Conservation (phyloP, 768 basidiomycete genomes). For the Boletus rubropictus region DNA sequence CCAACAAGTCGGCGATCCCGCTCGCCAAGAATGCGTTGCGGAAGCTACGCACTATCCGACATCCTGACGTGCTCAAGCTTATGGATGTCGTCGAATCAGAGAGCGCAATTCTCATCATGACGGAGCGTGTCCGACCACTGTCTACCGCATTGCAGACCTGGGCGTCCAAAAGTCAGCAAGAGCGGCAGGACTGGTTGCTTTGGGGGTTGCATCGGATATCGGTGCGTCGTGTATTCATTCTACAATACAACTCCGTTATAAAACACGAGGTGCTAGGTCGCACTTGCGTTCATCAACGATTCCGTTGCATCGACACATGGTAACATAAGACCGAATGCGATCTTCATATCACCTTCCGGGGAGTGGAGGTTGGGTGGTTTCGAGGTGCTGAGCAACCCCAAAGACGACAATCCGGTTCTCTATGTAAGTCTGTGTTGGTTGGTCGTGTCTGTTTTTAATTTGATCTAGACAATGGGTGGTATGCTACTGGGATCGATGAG, state of each 20-base stretch:
- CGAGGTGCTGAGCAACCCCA: slow-evolving; percentile 79
- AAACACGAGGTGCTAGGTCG: slow-evolving; percentile 49
- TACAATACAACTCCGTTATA: neutral
- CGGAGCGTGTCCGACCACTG: slow-evolving; percentile 84
- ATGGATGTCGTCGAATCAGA: slow-evolving; percentile 93
- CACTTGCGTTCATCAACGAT: slow-evolving; percentile 85
- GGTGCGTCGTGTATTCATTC: slow-evolving; percentile 36
- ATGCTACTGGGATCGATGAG: slow-evolving; percentile 54
- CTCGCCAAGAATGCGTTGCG: slow-evolving; percentile 87
- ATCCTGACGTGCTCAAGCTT: slow-evolving; percentile 95
- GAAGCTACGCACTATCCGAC: slow-evolving; percentile 85
- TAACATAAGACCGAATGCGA: slow-evolving; percentile 61
- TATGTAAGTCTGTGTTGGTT: slow-evolving; percentile 52
- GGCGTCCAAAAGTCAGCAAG: slow-evolving; percentile 54
- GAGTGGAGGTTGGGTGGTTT: slow-evolving; percentile 98
- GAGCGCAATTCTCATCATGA: slow-evolving; percentile 82
- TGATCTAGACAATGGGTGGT: slow-evolving; percentile 56
- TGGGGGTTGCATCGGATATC: slow-evolving; percentile 93
- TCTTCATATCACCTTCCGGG: slow-evolving; percentile 88
- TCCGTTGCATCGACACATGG: slow-evolving; percentile 80
- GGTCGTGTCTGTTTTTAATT: slow-evolving; percentile 12
- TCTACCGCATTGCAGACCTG: slow-evolving; percentile 55
- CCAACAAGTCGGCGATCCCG: slow-evolving; percentile 54
- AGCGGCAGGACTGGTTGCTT: slow-evolving; percentile 80
- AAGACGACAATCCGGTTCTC: slow-evolving; percentile 70